Percentiles rank a stretch among this genome's conserved stretches.
phyloP scores from a whole-genome alignment of 2,329 filamentous ascomycete species.

The Hyphodiscus sp. region DNA sequence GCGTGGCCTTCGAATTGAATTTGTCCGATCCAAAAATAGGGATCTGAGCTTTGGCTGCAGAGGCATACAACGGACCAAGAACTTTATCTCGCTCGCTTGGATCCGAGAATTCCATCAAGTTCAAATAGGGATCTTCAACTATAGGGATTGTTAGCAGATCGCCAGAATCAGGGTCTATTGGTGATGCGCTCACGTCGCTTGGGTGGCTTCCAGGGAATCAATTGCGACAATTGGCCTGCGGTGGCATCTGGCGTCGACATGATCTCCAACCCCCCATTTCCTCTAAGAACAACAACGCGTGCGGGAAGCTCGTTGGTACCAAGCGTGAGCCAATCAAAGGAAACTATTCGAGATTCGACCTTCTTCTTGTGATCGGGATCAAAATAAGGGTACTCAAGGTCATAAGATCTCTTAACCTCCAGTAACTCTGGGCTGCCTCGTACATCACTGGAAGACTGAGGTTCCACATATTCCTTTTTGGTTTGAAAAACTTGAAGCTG shows the following conservation, averaged over 20 bases:
- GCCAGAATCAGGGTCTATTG: not conserved
- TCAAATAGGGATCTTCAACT: conserved; percentile 48
- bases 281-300: conserved; percentile 52
- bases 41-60: conserved; percentile 46
- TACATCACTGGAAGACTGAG: conserved; percentile 37
- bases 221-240: conserved; percentile 50
- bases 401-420: conserved; percentile 52
- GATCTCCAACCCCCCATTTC: conserved; percentile 55
- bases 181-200: conserved; percentile 35
- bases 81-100: conserved; percentile 45
- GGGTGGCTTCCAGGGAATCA: conserved; percentile 55
- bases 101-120: conserved; percentile 51
- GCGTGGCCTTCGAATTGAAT: conserved; percentile 30
- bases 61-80: conserved; percentile 47
- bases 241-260: conserved; percentile 54
- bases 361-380: conserved; percentile 42
- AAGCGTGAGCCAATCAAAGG: conserved; percentile 61
- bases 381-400: conserved; percentile 53
- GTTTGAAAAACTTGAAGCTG: conserved; percentile 57
- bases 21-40: conserved; percentile 52
- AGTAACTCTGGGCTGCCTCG: conserved; percentile 52
- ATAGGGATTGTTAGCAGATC: conserved; percentile 23
- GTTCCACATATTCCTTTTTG: conserved; percentile 44
- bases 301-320: conserved; percentile 48
- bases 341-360: conserved; percentile 51